Conservation (phyloP, 2,329 filamentous ascomycete genomes). For the Escovopsis sp. region DNA sequence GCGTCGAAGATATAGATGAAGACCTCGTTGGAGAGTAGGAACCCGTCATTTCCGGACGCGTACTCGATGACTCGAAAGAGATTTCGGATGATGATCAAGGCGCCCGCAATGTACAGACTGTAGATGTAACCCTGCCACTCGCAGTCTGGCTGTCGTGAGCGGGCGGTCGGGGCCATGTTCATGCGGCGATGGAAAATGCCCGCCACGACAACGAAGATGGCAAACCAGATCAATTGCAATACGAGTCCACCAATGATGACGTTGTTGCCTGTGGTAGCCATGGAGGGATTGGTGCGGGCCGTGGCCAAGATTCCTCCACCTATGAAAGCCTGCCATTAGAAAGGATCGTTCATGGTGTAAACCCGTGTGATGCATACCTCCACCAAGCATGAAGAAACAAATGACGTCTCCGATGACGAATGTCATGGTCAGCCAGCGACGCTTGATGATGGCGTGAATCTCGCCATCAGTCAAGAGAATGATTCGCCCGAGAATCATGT, state of each 20-base stretch:
- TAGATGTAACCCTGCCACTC: constrained; percentile 21
- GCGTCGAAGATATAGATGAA: constrained; percentile 29
- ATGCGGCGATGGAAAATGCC: constrained; percentile 32
- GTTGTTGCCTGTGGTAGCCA: constrained; percentile 25
- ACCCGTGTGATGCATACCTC: not conserved
- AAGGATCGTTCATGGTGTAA: not conserved
- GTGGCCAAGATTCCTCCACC: constrained; percentile 18
- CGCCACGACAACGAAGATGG: constrained; percentile 36
- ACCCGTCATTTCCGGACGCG: constrained; percentile 24
- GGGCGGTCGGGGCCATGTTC: constrained; percentile 2
- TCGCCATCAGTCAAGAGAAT: constrained; percentile 24
- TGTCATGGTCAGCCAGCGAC: constrained; percentile 33
- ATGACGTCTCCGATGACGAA: constrained; percentile 41
- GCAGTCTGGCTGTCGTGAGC: constrained; percentile 1
- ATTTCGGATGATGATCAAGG: constrained; percentile 28
- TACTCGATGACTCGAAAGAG: constrained; percentile 36
- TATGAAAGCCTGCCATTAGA: too few relatives aligned
- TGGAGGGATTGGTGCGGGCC: not conserved
- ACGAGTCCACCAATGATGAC: constrained; percentile 42
- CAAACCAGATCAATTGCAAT: constrained; percentile 43
- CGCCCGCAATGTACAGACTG: constrained; percentile 23
- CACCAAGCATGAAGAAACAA: constrained; percentile 22
- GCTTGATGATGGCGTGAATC: constrained; percentile 17
- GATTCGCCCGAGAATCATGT: constrained; percentile 34
- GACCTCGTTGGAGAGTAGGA: constrained; percentile 26